Conservation (phyloP, 805 yeast species). For the Barnettozyma californica region DNA sequence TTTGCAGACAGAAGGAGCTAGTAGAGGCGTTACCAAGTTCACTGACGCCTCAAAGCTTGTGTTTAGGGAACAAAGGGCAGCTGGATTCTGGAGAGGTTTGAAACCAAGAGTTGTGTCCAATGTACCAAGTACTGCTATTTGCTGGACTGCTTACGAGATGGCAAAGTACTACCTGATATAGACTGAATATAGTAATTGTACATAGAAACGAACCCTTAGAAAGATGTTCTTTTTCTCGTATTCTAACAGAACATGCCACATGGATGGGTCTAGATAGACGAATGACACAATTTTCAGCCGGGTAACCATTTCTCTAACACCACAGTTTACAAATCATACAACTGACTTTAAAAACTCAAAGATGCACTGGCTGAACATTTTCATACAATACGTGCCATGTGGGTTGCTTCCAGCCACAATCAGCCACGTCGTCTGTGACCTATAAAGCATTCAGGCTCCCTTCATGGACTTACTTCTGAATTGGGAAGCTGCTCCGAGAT, state of each 20-base stretch:
- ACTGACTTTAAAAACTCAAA: too few species aligned
- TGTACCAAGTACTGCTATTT: conserved; percentile 93
- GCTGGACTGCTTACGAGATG: conserved; percentile 98
- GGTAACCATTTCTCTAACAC: background rate
- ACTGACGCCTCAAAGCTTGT: conserved; percentile 72
- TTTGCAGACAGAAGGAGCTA: conserved; percentile 71
- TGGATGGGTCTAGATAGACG: too few species aligned
- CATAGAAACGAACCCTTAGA: background rate
- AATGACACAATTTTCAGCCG: background rate
- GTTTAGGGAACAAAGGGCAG: conserved; percentile 49
- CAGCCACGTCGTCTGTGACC: background rate
- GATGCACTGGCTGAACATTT: too few species aligned
- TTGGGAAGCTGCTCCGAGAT: background rate
- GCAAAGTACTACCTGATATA: conserved; percentile 51
- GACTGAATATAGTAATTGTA: background rate
- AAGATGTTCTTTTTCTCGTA: background rate
- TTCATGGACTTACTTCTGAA: background rate
- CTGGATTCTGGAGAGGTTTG: conserved; percentile 76
- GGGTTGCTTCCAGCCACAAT: background rate
- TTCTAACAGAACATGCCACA: background rate
- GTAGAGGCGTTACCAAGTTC: conserved; percentile 43
- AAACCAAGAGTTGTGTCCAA: conserved; percentile 87
- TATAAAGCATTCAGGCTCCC: too few species aligned
- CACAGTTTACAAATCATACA: too few species aligned
- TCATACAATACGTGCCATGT: too few species aligned